These are phyloP conservation scores for Eudorina sp. DNA, from an alignment of 139 green algal genomes.

Conservation along the genomic window DNA sequence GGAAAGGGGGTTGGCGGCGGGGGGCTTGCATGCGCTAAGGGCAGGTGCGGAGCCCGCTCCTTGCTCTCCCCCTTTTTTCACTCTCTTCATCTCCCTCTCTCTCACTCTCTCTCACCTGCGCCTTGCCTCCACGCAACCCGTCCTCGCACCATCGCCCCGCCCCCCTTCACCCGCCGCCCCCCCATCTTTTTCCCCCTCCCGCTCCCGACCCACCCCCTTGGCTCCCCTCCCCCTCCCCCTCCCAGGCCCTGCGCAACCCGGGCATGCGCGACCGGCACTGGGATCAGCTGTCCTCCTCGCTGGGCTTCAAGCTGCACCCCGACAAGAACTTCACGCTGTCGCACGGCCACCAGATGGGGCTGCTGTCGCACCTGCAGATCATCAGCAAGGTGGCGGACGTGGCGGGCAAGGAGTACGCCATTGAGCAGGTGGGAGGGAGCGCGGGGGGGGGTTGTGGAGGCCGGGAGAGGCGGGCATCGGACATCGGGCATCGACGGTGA, in stretches of 20 bases:
- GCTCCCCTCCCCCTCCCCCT: neutral
- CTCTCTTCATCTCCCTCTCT: too few species aligned
- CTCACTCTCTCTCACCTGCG: too few species aligned
- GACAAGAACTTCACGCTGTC: conserved; percentile 63
- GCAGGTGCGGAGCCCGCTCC: too few species aligned
- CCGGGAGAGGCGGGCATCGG: neutral
- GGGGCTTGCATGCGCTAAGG: too few species aligned
- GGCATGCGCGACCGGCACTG: conserved; percentile 87
- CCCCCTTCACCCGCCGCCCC: too few species aligned
- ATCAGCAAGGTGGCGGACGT: conserved; percentile 80
- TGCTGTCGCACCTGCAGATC: conserved; percentile 71
- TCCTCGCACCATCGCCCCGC: too few species aligned
- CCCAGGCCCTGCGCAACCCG: conserved; percentile 76
- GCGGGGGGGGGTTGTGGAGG: neutral
- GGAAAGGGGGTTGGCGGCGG: too few species aligned
- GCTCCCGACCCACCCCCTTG: neutral
- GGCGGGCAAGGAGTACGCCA: conserved; percentile 85
- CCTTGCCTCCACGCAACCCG: too few species aligned
- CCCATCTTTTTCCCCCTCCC: too few species aligned
- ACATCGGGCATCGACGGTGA: too few species aligned
- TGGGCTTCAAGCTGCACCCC: conserved; percentile 66
- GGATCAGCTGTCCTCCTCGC: conserved; percentile 66
- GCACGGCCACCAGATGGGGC: conserved; percentile 67
- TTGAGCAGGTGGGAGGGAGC: conserved; percentile 80
- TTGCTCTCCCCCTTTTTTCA: too few species aligned